A percentile compares a stretch with the other conserved stretches of the same genome.
phyloP scores from a whole-genome alignment of 139 green algal genomes.

The Tetraselmis chui region DNA sequence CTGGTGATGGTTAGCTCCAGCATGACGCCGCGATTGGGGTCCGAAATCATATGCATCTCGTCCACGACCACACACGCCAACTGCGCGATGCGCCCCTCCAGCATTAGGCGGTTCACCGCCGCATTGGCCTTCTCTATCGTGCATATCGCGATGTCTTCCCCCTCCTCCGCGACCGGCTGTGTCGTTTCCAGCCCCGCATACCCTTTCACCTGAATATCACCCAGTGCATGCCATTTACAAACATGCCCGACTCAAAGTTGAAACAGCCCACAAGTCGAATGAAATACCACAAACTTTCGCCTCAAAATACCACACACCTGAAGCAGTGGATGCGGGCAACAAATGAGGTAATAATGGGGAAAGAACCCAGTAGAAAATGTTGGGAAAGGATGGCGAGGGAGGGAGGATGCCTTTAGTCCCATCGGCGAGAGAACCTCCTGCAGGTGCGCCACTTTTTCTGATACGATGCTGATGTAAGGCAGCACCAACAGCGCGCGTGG shows the following conservation, averaged over 20 bases:
- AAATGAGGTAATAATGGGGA: too few species aligned
- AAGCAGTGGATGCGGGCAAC: too few species aligned
- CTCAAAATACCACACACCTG: too few species aligned
- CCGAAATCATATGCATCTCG: conserved; percentile 65
- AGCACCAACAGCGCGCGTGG: conserved; percentile 46
- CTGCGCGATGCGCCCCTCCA: conserved; percentile 20
- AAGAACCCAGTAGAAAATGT: too few species aligned
- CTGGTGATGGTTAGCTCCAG: conserved; percentile 62
- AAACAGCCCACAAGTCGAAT: too few species aligned
- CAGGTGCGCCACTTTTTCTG: conserved; percentile 55
- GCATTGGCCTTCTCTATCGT: conserved; percentile 83
- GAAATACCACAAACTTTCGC: too few species aligned
- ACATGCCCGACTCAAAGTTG: too few species aligned
- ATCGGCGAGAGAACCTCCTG: conserved; percentile 25
- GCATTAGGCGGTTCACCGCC: conserved; percentile 42
- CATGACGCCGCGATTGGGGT: conserved; percentile 38
- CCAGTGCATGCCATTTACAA: too few species aligned
- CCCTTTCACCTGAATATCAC: background rate
- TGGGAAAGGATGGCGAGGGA: too few species aligned
- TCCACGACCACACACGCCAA: conserved; percentile 31
- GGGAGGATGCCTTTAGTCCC: conserved; percentile 2
- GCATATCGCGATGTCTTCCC: conserved; percentile 64
- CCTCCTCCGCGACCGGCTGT: conserved; percentile 32
- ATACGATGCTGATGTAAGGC: conserved; percentile 56
- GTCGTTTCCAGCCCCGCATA: conserved; percentile 15